Conservation (phyloP, 1,139 yeast genomes). For the Meyerozyma smithsonii region DNA sequence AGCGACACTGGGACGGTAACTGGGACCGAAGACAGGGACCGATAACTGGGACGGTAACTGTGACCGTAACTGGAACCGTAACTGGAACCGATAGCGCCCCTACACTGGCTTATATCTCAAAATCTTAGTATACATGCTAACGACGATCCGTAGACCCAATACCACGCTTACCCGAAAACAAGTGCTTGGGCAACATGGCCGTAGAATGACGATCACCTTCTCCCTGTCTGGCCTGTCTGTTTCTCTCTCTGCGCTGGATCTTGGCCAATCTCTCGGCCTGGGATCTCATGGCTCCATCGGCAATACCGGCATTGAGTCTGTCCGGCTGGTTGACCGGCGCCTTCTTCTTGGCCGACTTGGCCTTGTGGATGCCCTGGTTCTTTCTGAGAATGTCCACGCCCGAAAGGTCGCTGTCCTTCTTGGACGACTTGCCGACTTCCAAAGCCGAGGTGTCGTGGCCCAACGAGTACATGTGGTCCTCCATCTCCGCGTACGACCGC, state of each 20-base stretch:
- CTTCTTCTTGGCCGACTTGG: slow-evolving; percentile 44
- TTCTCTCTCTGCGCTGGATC: slow-evolving; percentile 89
- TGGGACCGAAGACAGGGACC: too few species aligned
- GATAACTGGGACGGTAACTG: too few species aligned
- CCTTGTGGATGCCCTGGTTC: slow-evolving; percentile 43
- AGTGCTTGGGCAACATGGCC: slow-evolving; percentile 85
- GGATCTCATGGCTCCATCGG: slow-evolving; percentile 73
- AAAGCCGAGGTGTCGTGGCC: slow-evolving; percentile 82
- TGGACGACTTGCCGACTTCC: slow-evolving; percentile 39
- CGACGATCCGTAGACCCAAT: slow-evolving; percentile 74
- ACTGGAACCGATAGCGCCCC: too few species aligned
- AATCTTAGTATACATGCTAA: slow-evolving; percentile 8
- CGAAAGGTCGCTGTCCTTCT: slow-evolving; percentile 38
- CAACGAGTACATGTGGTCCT: slow-evolving; percentile 78
- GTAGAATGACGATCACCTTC: slow-evolving; percentile 92
- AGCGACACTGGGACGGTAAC: too few species aligned
- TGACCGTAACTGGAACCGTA: too few species aligned
- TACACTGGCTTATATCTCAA: too few species aligned
- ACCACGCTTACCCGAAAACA: slow-evolving; percentile 95
- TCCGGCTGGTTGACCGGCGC: slow-evolving; percentile 61
- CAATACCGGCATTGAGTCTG: slow-evolving; percentile 81
- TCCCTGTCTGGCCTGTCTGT: slow-evolving; percentile 88
- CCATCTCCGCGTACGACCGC: slow-evolving; percentile 76
- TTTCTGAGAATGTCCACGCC: slow-evolving; percentile 74
- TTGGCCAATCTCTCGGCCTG: slow-evolving; percentile 87